These are phyloP conservation scores for Mariannaea sp. DNA, from an alignment of 2,329 filamentous ascomycete genomes.

Conservation along the genomic window DNA sequence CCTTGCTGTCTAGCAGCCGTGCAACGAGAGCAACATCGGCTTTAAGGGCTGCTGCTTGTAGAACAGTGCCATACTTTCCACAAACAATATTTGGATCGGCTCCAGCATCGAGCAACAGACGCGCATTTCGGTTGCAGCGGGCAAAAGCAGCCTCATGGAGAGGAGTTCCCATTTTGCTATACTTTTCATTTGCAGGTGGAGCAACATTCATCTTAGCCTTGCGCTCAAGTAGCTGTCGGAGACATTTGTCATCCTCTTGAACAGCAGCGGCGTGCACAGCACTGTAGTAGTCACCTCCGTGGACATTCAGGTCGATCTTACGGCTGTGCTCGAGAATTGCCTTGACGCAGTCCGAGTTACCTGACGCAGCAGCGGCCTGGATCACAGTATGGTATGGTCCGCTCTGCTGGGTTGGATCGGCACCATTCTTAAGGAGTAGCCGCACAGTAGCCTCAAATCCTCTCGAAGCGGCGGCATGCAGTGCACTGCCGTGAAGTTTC, in stretches of 20 bases:
- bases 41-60: constrained; percentile 24
- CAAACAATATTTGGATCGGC: constrained; percentile 15
- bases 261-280: constrained; percentile 16
- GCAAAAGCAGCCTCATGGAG: constrained; percentile 17
- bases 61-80: constrained; percentile 16
- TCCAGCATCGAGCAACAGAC: constrained; percentile 18
- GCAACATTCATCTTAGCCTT: constrained; percentile 6
- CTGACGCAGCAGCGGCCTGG: constrained; percentile 17
- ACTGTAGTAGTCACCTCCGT: constrained; percentile 11
- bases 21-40: constrained; percentile 12
- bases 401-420: constrained; percentile 5
- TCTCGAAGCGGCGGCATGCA: constrained; percentile 17
- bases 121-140: constrained; percentile 21
- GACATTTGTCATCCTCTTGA: constrained; percentile 14
- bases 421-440: constrained; percentile 13
- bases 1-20: constrained; percentile 4
- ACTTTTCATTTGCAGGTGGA: neutral
- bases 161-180: constrained; percentile 10
- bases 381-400: constrained; percentile 14
- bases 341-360: constrained; percentile 13
- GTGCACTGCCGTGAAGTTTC: constrained; percentile 5
- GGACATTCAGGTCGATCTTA: constrained; percentile 14
- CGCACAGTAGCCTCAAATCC: constrained; percentile 5
- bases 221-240: constrained; percentile 14
- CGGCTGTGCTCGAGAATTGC: constrained; percentile 11